A percentile compares a stretch with the other conserved stretches of the same genome.
Conservation (phyloP, 129 eudicot genomes). For the Centella asiatica region DNA sequence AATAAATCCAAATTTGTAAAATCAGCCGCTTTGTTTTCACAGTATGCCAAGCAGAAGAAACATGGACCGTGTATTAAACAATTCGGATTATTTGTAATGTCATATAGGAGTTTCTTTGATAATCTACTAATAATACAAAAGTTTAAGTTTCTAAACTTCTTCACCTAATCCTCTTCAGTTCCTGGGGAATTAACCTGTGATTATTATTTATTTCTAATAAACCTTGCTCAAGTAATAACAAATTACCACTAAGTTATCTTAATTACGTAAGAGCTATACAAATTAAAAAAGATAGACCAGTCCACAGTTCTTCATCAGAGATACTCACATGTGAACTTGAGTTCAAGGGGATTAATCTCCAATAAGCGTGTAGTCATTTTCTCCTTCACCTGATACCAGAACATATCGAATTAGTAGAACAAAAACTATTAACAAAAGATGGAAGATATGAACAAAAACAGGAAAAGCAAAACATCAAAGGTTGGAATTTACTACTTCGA, state of each 20-base stretch:
- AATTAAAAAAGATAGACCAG: not conserved
- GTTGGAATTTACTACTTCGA: not conserved
- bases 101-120: not conserved
- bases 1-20: no score
- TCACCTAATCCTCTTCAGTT: not conserved
- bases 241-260: not conserved
- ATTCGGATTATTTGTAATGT: no score
- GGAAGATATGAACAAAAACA: not conserved
- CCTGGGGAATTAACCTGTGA: not conserved
- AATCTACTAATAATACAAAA: not conserved
- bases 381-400: slow-evolving; percentile 19
- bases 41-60: not conserved
- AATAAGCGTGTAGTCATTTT: slow-evolving; percentile 42
- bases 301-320: not conserved
- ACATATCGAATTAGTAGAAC: not conserved
- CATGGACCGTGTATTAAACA: not conserved
- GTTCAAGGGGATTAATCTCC: slow-evolving; percentile 51
- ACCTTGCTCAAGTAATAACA: not conserved
- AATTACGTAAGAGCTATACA: not conserved
- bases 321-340: slow-evolving; percentile 56
- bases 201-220: not conserved
- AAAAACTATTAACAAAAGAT: not conserved
- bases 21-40: no score
- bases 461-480: no score
- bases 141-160: not conserved